phyloP scores from a whole-genome alignment of 2,329 filamentous ascomycete species.

The Byssothecium circinans region DNA sequence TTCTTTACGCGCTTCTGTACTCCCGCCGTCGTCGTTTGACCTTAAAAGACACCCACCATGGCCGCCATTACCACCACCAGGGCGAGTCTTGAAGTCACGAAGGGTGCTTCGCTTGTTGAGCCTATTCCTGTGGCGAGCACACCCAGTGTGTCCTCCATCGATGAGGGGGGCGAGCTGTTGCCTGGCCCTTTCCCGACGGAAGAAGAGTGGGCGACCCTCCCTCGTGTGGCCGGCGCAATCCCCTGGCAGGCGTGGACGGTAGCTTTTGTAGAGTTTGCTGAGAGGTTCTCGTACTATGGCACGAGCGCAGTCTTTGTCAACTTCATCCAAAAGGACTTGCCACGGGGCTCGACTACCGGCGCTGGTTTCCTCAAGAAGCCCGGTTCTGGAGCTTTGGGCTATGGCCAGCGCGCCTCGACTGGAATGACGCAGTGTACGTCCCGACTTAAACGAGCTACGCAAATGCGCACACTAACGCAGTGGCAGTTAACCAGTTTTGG shows the following conservation, averaged over 20 bases:
- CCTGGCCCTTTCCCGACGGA: conserved; percentile 36
- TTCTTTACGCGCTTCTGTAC: not conserved
- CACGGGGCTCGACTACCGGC: conserved; percentile 37
- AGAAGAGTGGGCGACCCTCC: conserved; percentile 41
- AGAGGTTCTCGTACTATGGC: conserved; percentile 43
- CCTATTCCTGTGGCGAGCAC: conserved; percentile 29
- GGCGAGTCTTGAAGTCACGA: conserved; percentile 37
- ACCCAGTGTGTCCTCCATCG: conserved; percentile 15
- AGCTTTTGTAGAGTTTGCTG: conserved; percentile 40
- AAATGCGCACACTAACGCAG: not conserved
- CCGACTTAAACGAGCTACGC: not conserved
- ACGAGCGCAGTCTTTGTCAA: conserved; percentile 43
- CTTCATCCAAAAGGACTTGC: conserved; percentile 41
- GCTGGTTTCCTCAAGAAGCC: conserved; percentile 38
- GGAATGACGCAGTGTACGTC: conserved; percentile 50
- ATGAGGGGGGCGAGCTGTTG: conserved; percentile 23
- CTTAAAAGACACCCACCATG: conserved; percentile 15
- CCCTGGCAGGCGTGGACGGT: conserved; percentile 42
- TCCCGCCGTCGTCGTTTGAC: not conserved
- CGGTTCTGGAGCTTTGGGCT: conserved; percentile 53
- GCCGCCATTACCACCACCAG: conserved; percentile 26
- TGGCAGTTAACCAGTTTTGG: conserved; percentile 56
- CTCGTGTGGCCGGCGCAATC: conserved; percentile 38
- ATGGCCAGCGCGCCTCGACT: conserved; percentile 58
- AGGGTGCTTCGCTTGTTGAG: conserved; percentile 30